Evolutionary conservation across 805 yeast genomes (phyloP).

Genomic region (Pichia manshurica): DNA sequence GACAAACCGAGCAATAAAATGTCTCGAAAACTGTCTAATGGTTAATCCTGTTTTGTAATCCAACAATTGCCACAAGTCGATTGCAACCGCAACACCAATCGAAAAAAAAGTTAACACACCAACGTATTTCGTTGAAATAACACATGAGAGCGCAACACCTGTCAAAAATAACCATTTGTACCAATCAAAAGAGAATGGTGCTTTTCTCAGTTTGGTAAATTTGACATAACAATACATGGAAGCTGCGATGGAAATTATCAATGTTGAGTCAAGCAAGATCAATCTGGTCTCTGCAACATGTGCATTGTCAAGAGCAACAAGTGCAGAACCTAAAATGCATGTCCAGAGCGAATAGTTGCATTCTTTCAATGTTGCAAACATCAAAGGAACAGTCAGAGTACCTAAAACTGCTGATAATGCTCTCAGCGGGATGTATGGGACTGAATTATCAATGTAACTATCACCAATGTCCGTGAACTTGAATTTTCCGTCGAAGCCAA

Average conservation of each 20-base stretch:
- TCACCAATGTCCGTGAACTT: slow-evolving; percentile 89
- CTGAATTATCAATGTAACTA: slow-evolving; percentile 67
- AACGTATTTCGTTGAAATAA: slow-evolving; percentile 92
- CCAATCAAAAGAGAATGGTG: slow-evolving; percentile 71
- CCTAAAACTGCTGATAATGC: slow-evolving; percentile 77
- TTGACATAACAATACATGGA: slow-evolving; percentile 74
- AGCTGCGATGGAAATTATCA: slow-evolving; percentile 75
- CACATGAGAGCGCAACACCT: slow-evolving; percentile 83
- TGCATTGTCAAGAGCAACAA: slow-evolving; percentile 84
- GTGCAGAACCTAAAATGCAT: slow-evolving; percentile 64
- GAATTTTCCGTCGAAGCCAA: slow-evolving; percentile 88
- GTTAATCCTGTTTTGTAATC: slow-evolving; percentile 66
- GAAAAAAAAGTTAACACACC: slow-evolving; percentile 89
- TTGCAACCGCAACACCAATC: slow-evolving; percentile 78
- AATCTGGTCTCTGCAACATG: slow-evolving; percentile 87
- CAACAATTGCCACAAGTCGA: slow-evolving; percentile 84
- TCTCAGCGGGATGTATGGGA: slow-evolving; percentile 83
- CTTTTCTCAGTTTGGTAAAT: slow-evolving; percentile 63
- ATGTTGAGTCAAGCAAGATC: slow-evolving; percentile 86
- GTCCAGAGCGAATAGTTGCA: slow-evolving; percentile 74
- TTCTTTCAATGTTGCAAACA: slow-evolving; percentile 82
- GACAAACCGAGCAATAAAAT: slow-evolving; percentile 67
- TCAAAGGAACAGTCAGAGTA: slow-evolving; percentile 71
- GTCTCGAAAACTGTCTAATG: slow-evolving; percentile 51
- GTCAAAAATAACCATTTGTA: slow-evolving; percentile 82